Evolutionary conservation across 352 stramenopile species (phyloP).

Genomic region (Plasmopara viticola): DNA sequence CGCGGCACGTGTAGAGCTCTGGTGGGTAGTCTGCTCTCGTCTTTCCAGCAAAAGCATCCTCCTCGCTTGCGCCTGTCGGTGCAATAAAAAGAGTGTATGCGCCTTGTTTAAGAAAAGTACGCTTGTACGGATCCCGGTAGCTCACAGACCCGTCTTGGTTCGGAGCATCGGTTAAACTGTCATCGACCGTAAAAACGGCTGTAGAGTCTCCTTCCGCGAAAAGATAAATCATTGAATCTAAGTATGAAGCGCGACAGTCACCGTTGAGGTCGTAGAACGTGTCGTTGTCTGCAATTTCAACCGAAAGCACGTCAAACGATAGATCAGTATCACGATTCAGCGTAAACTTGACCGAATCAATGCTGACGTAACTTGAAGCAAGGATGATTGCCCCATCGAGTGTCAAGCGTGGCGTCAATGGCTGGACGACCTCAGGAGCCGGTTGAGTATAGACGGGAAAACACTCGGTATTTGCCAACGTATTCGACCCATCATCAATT

Average conservation of each 20-base stretch:
- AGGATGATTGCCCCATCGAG: slow-evolving; percentile 26
- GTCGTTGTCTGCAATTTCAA: slow-evolving; percentile 48
- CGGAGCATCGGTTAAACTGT: slow-evolving; percentile 19
- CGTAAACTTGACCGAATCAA: slow-evolving; percentile 48
- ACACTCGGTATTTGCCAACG: slow-evolving; percentile 17
- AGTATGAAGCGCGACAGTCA: slow-evolving; percentile 47
- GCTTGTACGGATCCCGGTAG: slow-evolving; percentile 37
- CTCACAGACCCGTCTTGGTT: slow-evolving; percentile 36
- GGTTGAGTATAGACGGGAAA: slow-evolving; percentile 35
- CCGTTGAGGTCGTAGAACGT: slow-evolving; percentile 50
- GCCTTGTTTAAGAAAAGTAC: slow-evolving; percentile 36
- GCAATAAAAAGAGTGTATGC: slow-evolving; percentile 36
- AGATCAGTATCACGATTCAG: slow-evolving; percentile 31
- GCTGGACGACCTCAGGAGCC: slow-evolving; percentile 1
- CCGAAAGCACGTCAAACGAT: slow-evolving; percentile 42
- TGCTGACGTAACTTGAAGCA: slow-evolving; percentile 20
- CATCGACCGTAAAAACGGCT: slow-evolving; percentile 27
- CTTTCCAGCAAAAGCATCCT: slow-evolving; percentile 20
- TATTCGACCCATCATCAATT: slow-evolving; percentile 20
- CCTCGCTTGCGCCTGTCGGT: slow-evolving; percentile 17
- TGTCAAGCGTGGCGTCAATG: slow-evolving; percentile 15
- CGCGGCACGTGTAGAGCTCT: slow-evolving; percentile 23
- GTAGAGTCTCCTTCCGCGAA: slow-evolving; percentile 27
- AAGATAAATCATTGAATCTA: slow-evolving; percentile 50
- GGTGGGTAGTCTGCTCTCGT: slow-evolving; percentile 14